Percentiles rank a stretch among this genome's conserved stretches.
phyloP scores from a whole-genome alignment of 352 stramenopile genomes.

The Phytophthora multivora region DNA sequence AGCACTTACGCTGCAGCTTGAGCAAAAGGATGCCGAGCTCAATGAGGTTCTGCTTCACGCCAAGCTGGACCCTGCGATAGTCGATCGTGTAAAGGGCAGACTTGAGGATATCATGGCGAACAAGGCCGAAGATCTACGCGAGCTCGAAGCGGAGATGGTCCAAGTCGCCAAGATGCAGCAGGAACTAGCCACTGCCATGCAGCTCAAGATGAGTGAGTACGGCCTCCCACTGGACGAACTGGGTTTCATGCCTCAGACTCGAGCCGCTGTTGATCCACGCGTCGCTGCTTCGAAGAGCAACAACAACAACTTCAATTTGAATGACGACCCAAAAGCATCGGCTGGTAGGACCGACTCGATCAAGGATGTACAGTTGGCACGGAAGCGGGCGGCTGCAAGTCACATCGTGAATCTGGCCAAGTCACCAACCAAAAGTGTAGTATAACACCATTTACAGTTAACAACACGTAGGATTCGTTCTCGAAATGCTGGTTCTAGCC shows the following conservation, averaged over 20 bases:
- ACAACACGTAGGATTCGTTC: constrained; percentile 2
- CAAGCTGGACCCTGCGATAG: constrained; percentile 87
- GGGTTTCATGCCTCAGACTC: constrained; percentile 58
- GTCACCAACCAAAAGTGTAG: constrained; percentile 17
- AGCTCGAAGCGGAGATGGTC: constrained; percentile 83
- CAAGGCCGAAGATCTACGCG: constrained; percentile 83
- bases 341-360: background rate
- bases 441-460: constrained; percentile 4
- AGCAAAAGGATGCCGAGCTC: constrained; percentile 93
- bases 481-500: constrained; percentile 2
- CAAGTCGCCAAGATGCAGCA: constrained; percentile 82
- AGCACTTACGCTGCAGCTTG: constrained; percentile 78
- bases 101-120: constrained; percentile 91
- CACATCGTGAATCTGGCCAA: constrained; percentile 14
- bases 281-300: constrained; percentile 27
- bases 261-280: constrained; percentile 23
- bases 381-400: constrained; percentile 21
- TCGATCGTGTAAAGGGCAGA: constrained; percentile 84
- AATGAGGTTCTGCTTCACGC: constrained; percentile 92
- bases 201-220: constrained; percentile 91
- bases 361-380: constrained; percentile 22
- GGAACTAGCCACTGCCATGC: constrained; percentile 77
- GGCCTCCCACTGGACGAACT: constrained; percentile 90
- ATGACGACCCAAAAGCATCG: background rate
- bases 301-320: constrained; percentile 28